Conservation (phyloP, 108 stramenopile genomes). For the Heterococcus sp. region DNA sequence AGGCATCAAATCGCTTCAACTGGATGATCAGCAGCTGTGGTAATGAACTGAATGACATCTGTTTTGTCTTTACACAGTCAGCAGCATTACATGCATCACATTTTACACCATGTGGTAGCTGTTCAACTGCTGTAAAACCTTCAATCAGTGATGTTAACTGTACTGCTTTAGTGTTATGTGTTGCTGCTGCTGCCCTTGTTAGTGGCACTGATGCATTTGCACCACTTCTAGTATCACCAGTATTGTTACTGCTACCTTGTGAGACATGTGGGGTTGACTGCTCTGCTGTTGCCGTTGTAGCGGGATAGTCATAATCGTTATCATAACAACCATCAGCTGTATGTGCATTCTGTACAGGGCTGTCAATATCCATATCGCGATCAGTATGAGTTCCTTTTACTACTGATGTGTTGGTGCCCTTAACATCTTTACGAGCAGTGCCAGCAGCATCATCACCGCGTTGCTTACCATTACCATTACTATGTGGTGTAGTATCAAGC, state of each 20-base stretch:
- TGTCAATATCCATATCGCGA: not conserved
- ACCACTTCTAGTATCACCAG: not conserved
- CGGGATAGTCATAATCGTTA: too few species aligned
- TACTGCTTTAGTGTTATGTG: too few species aligned
- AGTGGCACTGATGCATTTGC: not conserved
- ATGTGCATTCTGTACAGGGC: not conserved
- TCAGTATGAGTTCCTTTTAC: too few species aligned
- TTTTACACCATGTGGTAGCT: conserved; percentile 9
- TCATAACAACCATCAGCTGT: not conserved
- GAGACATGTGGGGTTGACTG: too few species aligned
- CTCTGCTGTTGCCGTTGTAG: too few species aligned
- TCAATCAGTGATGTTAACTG: conserved; percentile 15
- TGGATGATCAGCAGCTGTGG: conserved; percentile 42
- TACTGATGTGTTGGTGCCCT: too few species aligned
- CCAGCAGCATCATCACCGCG: not conserved
- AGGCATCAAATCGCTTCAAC: conserved; percentile 45
- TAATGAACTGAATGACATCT: conserved; percentile 42
- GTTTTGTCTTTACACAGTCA: conserved; percentile 33
- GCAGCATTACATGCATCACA: conserved; percentile 33
- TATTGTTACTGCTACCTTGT: not conserved
- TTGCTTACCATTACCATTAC: not conserved
- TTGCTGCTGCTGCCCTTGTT: too few species aligned
- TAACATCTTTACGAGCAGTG: too few species aligned
- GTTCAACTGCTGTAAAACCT: conserved; percentile 31
- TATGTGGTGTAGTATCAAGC: too few species aligned